Conservation (phyloP, 2,329 filamentous ascomycete species). For the Talaromyces sp. region DNA sequence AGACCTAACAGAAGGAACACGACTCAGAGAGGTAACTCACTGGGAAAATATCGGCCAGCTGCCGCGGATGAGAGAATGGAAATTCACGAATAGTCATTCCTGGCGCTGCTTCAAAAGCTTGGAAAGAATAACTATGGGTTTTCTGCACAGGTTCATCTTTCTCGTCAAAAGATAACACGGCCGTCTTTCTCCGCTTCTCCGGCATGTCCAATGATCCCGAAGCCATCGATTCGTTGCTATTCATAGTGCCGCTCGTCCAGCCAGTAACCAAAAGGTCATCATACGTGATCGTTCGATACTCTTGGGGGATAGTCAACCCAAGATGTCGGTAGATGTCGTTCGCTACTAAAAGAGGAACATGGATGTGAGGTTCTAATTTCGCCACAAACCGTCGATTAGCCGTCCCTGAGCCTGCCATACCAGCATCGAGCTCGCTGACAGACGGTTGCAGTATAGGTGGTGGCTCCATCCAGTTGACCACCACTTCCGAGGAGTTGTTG, state of each 20-base stretch:
- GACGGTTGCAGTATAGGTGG: constrained; percentile 33
- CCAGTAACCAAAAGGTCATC: constrained; percentile 36
- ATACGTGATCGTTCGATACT: constrained; percentile 39
- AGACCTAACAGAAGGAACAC: too few relatives aligned
- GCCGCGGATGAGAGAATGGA: constrained; percentile 45
- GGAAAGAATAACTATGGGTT: constrained; percentile 43
- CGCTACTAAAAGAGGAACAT: constrained; percentile 41
- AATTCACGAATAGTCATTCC: constrained; percentile 41
- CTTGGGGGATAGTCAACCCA: constrained; percentile 38
- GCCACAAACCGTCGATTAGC: constrained; percentile 45
- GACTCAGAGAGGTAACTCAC: constrained; percentile 25
- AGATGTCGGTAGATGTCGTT: constrained; percentile 41
- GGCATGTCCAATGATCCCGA: constrained; percentile 16
- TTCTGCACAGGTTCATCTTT: constrained; percentile 29
- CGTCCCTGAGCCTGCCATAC: constrained; percentile 35
- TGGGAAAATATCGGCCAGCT: constrained; percentile 43
- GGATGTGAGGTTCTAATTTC: constrained; percentile 40
- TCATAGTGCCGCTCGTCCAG: constrained; percentile 14
- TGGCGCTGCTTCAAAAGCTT: constrained; percentile 40
- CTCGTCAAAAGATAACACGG: constrained; percentile 32
- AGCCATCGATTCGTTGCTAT: constrained; percentile 6
- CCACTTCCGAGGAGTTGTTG: not conserved
- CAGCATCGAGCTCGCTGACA: constrained; percentile 35
- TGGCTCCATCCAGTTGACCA: constrained; percentile 40
- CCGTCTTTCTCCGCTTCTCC: constrained; percentile 32